Base-by-base conservation (phyloP, 1,139 yeast species). In the Candida sanyaensis region DNA sequence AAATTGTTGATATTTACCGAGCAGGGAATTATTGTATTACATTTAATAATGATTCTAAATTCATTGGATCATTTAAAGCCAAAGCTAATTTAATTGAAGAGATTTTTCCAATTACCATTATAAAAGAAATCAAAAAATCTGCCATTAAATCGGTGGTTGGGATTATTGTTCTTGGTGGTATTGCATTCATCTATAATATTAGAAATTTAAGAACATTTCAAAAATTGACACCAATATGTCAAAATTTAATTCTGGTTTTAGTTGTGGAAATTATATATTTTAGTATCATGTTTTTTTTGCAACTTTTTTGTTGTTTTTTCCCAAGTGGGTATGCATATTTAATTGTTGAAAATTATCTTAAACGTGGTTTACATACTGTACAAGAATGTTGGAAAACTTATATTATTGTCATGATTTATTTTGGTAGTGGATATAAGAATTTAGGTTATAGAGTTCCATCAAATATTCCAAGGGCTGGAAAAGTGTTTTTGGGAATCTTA, bases 351-450 rank as follows among this genome's bases (percentile, higher is more conserved):
- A 29, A 29, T 30, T 39, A 39, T 28, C 21, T 39, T 21, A 29
- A 39, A 21, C 27, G 33, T 9, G 33, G 13, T 5, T 30, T 39
- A n/a, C 34, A 29, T 13, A 29, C 13, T 10, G 34, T 39, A 7
- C 34, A 39, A 11, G 34, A 28, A 21, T 28, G 33, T 23, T 39
- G 42, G 42, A 39, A 29, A 17, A 28, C 33, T 9, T 39, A 39
- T 30, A 34, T 29, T 12, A 28, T 39, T 21, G 42, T 39, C 9
- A 39, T 39, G 42, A 17, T 39, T 29, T 39, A 39, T 13, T 28
- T 30, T 11, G 42, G 42, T 7, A 39, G 33, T 23, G 42, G 42
- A 11, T 39, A 39, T 24, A 39, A 39, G 13, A 39, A 39, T 26
- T 39, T 39, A 12, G 42, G 42, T 9, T 39, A 39, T 30, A 12